These are phyloP conservation scores for Cordyceps cicadae DNA, from an alignment of 2,329 filamentous ascomycete species.

Conservation along the genomic window DNA sequence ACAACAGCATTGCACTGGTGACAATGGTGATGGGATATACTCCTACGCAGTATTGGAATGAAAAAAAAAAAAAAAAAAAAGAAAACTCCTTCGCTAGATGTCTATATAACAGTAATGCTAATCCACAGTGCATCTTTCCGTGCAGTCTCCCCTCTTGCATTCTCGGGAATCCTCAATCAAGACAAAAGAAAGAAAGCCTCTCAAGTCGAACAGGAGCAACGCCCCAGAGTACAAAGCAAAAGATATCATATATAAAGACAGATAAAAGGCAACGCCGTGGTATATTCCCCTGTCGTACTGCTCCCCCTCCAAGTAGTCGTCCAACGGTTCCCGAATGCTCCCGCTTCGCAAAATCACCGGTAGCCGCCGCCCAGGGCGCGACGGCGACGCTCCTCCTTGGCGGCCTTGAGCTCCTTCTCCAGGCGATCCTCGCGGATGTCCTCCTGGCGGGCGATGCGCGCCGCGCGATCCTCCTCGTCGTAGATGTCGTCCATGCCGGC, in stretches of 20 bases:
- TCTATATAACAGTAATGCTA: not conserved
- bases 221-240: not conserved
- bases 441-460: conserved; percentile 55
- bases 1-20: not conserved
- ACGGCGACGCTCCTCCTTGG: conserved; percentile 50
- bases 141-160: not conserved
- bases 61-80: conserved; percentile 9
- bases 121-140: not conserved
- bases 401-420: conserved; percentile 51
- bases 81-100: conserved; percentile 12
- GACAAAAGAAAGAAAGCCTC: not conserved
- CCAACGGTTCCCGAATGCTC: not conserved
- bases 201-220: not conserved
- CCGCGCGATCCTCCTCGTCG: conserved; percentile 57
- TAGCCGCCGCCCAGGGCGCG: conserved; percentile 26
- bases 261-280: conserved; percentile 9
- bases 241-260: not conserved
- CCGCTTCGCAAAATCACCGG: not conserved
- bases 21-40: not conserved
- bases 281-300: not conserved
- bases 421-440: conserved; percentile 57
- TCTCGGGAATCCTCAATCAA: not conserved
- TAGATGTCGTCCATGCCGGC: conserved; percentile 67
- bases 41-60: not conserved
- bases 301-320: not conserved